Evolutionary conservation across 2,329 filamentous ascomycete genomes (phyloP), one percentile per base, ranked within the genome.

Genomic region (Hypoxylon sp.): DNA sequence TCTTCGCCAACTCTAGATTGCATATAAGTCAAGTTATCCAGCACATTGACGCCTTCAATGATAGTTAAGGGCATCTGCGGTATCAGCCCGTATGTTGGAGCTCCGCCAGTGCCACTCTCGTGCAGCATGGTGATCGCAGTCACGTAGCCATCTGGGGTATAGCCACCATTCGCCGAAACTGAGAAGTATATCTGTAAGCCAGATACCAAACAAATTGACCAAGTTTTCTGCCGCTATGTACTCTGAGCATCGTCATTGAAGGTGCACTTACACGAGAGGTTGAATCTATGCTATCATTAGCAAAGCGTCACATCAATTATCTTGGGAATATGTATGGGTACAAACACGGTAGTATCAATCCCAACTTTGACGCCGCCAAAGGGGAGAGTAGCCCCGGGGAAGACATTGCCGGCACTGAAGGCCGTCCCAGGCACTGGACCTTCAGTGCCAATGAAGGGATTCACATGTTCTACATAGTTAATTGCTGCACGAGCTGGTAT

Each of bases 71-170:
- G 85, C 75, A 86, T 80, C 66, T 86, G 85, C 0, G 84, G 79
- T 37, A 86, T 82, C 3, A 88, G 80, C 0, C 87, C 88, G 64
- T 89, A 90, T 63, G 88, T 89, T 0, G 88, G 85, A 8, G 83
- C 84, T 0, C 88, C 88, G 13, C 88, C 88, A 0, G 86, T 90
- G 0, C 86, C 86, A 59, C 82, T 83, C 67, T 86, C 86, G 64
- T 88, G 86, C 77, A 87, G 82, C 82, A 87, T 83, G 20, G 82
- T 84, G 69, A 86, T 83, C 2, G 80, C 85, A 0, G 83, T 85
- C 55, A 86, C 83, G 14, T 82, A 80, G 2, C 84, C 84, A 49
- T 78, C 72, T 0, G 81, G 77, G 0, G 79, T 81, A 62, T 78
- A 82, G 13, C 80, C 80, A n/a, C 74, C 79, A 60, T 81, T 81